Percentiles rank a stretch among this genome's conserved stretches.
Conservation (phyloP, 805 yeast genomes). For the Metschnikowia koreensis region DNA sequence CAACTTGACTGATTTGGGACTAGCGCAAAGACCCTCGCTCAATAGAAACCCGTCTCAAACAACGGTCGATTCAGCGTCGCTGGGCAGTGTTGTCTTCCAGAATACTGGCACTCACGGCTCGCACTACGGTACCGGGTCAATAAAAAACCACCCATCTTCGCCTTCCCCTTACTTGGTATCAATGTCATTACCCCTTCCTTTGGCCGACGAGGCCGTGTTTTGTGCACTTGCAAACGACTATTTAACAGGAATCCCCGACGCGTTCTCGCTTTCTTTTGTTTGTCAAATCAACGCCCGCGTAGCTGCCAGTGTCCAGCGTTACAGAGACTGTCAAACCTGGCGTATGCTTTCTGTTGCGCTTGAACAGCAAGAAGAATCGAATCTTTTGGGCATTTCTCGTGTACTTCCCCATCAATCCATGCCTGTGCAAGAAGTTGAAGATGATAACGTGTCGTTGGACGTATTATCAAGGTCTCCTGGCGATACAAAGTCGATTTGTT, state of each 20-base stretch:
- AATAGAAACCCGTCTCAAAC: conserved; percentile 34
- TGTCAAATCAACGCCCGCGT: conserved; percentile 57
- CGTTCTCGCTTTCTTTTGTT: conserved; percentile 49
- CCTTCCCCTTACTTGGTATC: conserved; percentile 32
- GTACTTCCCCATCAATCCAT: background rate
- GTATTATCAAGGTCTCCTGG: conserved; percentile 9
- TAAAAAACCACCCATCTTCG: conserved; percentile 1
- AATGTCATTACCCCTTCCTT: conserved; percentile 40
- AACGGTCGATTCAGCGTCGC: conserved; percentile 32
- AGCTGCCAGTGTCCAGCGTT: conserved; percentile 50
- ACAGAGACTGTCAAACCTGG: conserved; percentile 66
- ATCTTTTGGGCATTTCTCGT: conserved; percentile 6
- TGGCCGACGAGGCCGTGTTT: conserved; percentile 44
- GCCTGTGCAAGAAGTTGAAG: background rate
- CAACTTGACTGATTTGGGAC: conserved; percentile 5
- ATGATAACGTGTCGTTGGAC: background rate
- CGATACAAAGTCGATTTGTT: conserved; percentile 22
- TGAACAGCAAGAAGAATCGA: conserved; percentile 31
- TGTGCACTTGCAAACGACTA: conserved; percentile 51
- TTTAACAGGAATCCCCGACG: conserved; percentile 45
- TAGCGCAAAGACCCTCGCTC: conserved; percentile 26
- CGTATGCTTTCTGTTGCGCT: conserved; percentile 51
- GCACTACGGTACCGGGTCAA: conserved; percentile 12
- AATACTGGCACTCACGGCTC: background rate
- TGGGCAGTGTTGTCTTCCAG: conserved; percentile 12